Evolutionary conservation across 345 rosid species (phyloP), one percentile per base, ranked within the genome.

Genomic region (Citrus sp.): DNA sequence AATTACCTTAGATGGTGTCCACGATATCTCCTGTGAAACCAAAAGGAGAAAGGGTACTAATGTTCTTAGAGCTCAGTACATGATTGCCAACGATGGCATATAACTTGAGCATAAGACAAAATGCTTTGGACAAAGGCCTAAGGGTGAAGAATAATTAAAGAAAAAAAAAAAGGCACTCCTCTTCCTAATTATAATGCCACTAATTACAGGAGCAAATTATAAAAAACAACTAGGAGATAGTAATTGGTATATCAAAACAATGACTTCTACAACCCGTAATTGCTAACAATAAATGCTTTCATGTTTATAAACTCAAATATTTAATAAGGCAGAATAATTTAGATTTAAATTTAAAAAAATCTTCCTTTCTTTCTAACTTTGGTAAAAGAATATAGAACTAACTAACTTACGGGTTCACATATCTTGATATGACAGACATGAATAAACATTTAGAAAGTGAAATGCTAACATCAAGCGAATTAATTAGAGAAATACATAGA

Each of bases 1-100:
- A 80, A 92, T 89, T 64, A 92, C 38, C 81, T 87, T 94, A 42
- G 99, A 94, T 40, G 99, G 99, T 35, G 99, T 89, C 99, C 99
- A 96, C 68, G 83, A 84, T 68, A 90, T 75, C 42, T 82, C 85
- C 99, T 96, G 89, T 34, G 8, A 80, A 74, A 64, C 27, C 62
- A 74, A 81, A 65, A 81, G 59, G 24, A 70, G 64, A 80, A 65
- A 19, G 38, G 27, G 16, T 21, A 30, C n/a, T 25, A 62, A 68
- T 46, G 37, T 66, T 78, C 34, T 55, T 42, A 32, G 51, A 67
- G 14, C 28, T 72, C 69, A 59, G 59, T n/a, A 24, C 27, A 61
- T 28, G 32, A 56, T 25, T 73, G 72, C 54, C 40, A 32, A 54
- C 46, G 28, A 77, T 54, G 24, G 63, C 38, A 73, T 25, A 60